phyloP scores from a whole-genome alignment of 2,329 filamentous ascomycete genomes.

The Aschersonia sp. region DNA sequence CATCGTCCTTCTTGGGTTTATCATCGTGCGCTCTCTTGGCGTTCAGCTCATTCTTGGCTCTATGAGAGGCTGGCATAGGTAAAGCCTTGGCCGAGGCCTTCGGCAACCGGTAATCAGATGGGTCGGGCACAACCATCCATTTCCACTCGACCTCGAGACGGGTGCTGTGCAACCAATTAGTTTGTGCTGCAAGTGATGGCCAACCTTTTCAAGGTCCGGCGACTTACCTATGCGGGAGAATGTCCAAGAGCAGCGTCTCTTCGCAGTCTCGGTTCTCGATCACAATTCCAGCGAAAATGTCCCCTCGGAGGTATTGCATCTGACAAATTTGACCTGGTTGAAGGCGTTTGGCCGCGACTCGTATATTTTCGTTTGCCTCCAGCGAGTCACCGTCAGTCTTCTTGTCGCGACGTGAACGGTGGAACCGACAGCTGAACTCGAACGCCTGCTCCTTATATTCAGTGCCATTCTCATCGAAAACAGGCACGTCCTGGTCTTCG shows the following conservation, averaged over 20 bases:
- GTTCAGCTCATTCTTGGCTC: conserved; percentile 53
- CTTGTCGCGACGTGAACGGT: conserved; percentile 74
- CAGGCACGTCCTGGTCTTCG: conserved; percentile 71
- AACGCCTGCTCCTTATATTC: conserved; percentile 88
- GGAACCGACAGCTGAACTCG: conserved; percentile 89
- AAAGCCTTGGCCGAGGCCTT: conserved; percentile 61
- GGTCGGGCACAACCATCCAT: conserved; percentile 61
- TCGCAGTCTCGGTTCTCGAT: conserved; percentile 70
- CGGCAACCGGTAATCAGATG: conserved; percentile 54
- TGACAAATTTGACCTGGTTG: conserved; percentile 68
- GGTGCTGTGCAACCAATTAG: conserved; percentile 30
- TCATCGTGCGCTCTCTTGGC: conserved; percentile 47
- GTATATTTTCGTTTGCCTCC: conserved; percentile 55
- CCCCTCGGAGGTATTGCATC: conserved; percentile 66
- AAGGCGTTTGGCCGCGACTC: conserved; percentile 51
- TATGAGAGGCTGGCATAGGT: conserved; percentile 50
- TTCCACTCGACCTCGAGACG: conserved; percentile 72
- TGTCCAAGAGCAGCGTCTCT: conserved; percentile 61
- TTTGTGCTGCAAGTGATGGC: neutral
- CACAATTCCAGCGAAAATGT: conserved; percentile 83
- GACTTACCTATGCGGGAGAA: conserved; percentile 70
- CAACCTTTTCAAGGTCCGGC: neutral
- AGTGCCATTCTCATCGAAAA: conserved; percentile 78
- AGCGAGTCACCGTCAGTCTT: conserved; percentile 53
- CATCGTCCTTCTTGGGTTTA: conserved; percentile 48